These are phyloP conservation scores for Aspergillus cristatus DNA, from an alignment of 495 filamentous ascomycete genomes.

Conservation along the genomic window DNA sequence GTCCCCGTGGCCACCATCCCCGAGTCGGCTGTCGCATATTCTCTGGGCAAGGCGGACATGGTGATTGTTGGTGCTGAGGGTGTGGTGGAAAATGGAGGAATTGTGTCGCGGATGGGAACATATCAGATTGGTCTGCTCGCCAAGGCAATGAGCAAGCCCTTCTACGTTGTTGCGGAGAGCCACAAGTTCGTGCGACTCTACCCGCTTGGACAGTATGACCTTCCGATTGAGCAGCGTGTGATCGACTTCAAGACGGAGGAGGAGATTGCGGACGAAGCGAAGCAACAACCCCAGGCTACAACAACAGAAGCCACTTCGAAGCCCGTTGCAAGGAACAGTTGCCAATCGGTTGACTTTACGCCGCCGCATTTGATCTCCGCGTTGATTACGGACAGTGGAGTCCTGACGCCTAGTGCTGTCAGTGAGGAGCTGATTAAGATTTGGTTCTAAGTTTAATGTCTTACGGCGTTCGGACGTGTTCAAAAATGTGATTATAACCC, in stretches of 20 bases:
- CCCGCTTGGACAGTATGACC: slow-evolving; percentile 67
- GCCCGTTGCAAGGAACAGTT: slow-evolving; percentile 10
- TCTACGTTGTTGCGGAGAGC: slow-evolving; percentile 89
- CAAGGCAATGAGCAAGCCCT: slow-evolving; percentile 65
- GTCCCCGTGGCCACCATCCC: slow-evolving; percentile 79
- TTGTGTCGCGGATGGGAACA: slow-evolving; percentile 84
- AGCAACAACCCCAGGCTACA: slow-evolving; percentile 14
- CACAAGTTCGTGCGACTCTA: slow-evolving; percentile 88
- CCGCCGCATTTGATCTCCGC: slow-evolving; percentile 73
- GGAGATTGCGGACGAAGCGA: slow-evolving; percentile 34
- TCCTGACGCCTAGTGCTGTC: slow-evolving; percentile 66
- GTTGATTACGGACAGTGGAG: slow-evolving; percentile 67
- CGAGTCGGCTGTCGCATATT: slow-evolving; percentile 71
- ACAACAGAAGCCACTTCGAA: background rate
- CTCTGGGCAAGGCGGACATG: slow-evolving; percentile 70
- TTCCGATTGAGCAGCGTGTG: slow-evolving; percentile 66
- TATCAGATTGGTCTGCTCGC: slow-evolving; percentile 81
- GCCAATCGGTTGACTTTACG: slow-evolving; percentile 75
- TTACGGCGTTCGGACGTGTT: background rate
- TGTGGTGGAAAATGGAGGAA: slow-evolving; percentile 86
- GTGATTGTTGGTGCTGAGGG: slow-evolving; percentile 91
- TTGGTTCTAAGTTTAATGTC: slow-evolving; percentile 47
- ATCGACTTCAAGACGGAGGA: slow-evolving; percentile 57
- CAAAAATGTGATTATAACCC: background rate
- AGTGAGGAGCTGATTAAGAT: slow-evolving; percentile 73